Evolutionary conservation across 805 yeast species (phyloP), one percentile per base, ranked within the genome.

Genomic region (Torulaspora quercuum): DNA sequence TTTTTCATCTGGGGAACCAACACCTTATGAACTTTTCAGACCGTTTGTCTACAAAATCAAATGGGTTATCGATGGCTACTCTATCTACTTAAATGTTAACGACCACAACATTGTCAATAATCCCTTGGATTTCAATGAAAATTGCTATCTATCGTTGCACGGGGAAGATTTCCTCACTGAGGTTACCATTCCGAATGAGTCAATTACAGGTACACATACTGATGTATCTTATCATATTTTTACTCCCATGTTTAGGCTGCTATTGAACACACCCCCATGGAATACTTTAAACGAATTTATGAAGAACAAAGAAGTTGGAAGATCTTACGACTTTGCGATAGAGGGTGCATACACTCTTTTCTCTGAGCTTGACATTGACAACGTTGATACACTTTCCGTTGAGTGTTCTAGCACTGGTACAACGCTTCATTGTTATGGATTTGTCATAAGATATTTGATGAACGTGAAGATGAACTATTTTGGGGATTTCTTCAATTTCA

Each of bases 51-150:
- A 86, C 55, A 52, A 57, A 1, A 45, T 88, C 14, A 66, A 70
- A 21, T 82, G 95, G 88, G 60, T 67, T 1, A 52, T 86, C 15
- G 61, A 75, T 24, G 64, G 61, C 4, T 81, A 82, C 49, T 70
- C 74, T 20, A 58, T 90, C 6, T 83, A 66, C 53, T 59, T 90
- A 39, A 89, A 89, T 56, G 80, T 87, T 17, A 92, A 92, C 57
- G 95, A 87, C 52, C 75, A 77, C 26, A 92, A 92, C 56, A 84
- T 92, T 51, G 80, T 92, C 46, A 83, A 88, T 58, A 84, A 87
- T 49, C 95, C 97, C 0, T 63, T 88, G 25, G 96, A 88, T 52
- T 78, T 82, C 49, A 75, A 74, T 35, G 92, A 82, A 42, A 92
- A 92, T 57, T 75, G 80, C 21, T 90, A 78, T 50, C 42, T 90